Evolutionary conservation across 371 early-diverging fungal genomes (phyloP).

Genomic region (Zopfochytrium polystomum): DNA sequence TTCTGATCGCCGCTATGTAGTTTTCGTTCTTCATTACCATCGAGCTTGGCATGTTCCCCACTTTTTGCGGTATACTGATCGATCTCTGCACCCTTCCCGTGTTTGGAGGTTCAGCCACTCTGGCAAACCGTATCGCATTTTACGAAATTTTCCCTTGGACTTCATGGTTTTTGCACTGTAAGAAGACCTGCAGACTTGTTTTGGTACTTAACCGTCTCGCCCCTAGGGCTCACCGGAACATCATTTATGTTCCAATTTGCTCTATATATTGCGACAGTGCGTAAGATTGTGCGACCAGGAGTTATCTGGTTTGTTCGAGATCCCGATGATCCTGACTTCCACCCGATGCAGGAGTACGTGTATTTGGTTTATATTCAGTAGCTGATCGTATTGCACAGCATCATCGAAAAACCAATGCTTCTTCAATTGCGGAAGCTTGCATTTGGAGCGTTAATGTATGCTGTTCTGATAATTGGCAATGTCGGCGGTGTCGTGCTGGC

Average conservation of each 20-base stretch:
- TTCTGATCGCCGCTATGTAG: conserved; percentile 9
- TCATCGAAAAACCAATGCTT: conserved; percentile 67
- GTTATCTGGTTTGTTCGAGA: conserved; percentile 96
- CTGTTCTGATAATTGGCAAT: conserved; percentile 62
- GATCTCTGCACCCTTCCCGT: conserved; percentile 72
- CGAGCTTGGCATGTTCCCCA: conserved; percentile 83
- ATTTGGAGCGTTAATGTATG: conserved; percentile 74
- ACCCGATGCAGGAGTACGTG: conserved; percentile 84
- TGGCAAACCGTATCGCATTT: conserved; percentile 54
- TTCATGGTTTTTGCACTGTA: conserved; percentile 74
- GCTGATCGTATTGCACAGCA: conserved; percentile 4
- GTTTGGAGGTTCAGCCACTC: conserved; percentile 58
- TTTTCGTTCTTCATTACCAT: conserved; percentile 70
- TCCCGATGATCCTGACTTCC: conserved; percentile 88
- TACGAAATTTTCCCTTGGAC: conserved; percentile 60
- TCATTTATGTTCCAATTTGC: conserved; percentile 90
- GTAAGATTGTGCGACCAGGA: conserved; percentile 79
- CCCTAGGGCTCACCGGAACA: conserved; percentile 87
- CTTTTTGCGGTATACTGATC: conserved; percentile 78
- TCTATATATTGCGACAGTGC: conserved; percentile 68
- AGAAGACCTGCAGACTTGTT: conserved; percentile 38
- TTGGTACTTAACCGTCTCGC: conserved; percentile 9
- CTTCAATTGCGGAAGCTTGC: conserved; percentile 76
- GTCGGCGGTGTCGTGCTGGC: conserved; percentile 53
- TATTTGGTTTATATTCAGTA: not conserved